phyloP scores from a whole-genome alignment of 352 stramenopile species.

The Pythium scleroteichum region DNA sequence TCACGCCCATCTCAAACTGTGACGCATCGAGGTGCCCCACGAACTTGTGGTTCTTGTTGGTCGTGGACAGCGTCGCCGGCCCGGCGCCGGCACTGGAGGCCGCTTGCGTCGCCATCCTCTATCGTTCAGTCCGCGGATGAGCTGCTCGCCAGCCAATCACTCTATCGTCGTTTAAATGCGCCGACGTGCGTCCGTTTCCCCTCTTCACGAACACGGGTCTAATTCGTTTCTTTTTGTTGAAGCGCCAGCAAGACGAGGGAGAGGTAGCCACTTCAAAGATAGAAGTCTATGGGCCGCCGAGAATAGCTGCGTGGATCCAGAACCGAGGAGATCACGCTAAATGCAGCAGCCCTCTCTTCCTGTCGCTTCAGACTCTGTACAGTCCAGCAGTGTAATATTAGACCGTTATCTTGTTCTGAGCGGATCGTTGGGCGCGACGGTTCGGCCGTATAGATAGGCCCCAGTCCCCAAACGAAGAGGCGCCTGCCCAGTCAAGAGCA shows the following conservation, averaged over 20 bases:
- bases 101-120: constrained; percentile 18
- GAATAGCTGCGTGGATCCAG: neutral
- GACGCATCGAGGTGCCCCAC: constrained; percentile 56
- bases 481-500: neutral
- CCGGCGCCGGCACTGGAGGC: constrained; percentile 25
- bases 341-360: neutral
- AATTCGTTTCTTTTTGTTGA: constrained; percentile 34
- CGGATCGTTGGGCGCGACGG: neutral
- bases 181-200: constrained; percentile 25
- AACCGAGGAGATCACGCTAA: too few species aligned
- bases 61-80: constrained; percentile 32
- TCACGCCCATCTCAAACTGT: constrained; percentile 96
- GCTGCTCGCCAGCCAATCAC: neutral
- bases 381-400: neutral
- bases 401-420: constrained; percentile 1
- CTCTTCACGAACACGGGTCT: constrained; percentile 9
- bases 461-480: neutral
- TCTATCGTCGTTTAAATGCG: constrained; percentile 10
- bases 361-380: neutral
- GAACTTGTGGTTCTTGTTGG: constrained; percentile 35
- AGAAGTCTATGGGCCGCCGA: neutral
- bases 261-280: neutral
- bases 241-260: neutral
- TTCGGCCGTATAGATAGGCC: neutral
- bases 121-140: neutral